Conservation (phyloP, 1,284 basidiomycete species). For the Meira miltonrushii region DNA sequence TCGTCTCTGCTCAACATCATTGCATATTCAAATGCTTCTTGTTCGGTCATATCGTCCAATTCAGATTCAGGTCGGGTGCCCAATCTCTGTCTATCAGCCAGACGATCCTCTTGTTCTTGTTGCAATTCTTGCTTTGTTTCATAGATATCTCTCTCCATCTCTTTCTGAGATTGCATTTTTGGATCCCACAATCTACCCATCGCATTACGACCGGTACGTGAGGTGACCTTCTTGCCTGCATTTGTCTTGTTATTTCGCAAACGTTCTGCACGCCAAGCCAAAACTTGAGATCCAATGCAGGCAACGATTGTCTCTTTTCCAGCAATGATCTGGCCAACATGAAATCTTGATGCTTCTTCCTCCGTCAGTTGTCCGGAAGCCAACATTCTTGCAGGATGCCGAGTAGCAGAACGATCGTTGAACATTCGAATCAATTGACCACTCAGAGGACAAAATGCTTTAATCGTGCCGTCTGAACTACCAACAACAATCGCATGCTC, state of each 20-base stretch:
- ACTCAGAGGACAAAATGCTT: conserved; percentile 66
- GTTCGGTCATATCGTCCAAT: conserved; percentile 69
- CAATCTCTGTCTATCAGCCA: conserved; percentile 59
- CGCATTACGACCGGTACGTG: not conserved
- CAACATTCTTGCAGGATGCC: conserved; percentile 60
- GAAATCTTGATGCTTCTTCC: conserved; percentile 55
- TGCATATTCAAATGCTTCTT: conserved; percentile 72
- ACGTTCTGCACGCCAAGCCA: conserved; percentile 65
- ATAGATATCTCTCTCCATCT: conserved; percentile 41
- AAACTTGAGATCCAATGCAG: conserved; percentile 62
- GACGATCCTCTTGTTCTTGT: conserved; percentile 63
- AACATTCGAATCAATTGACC: conserved; percentile 49
- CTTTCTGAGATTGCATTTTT: conserved; percentile 32
- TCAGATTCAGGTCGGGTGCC: conserved; percentile 57
- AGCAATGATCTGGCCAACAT: conserved; percentile 64
- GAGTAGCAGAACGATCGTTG: conserved; percentile 44
- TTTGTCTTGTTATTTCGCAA: not conserved
- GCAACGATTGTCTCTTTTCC: conserved; percentile 64
- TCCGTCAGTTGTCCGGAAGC: conserved; percentile 56
- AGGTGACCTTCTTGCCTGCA: not conserved
- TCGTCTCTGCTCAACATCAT: conserved; percentile 81
- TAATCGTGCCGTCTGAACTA: conserved; percentile 60
- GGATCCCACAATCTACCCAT: conserved; percentile 4
- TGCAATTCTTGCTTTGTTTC: conserved; percentile 53
- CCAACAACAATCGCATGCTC: conserved; percentile 29